These are phyloP conservation scores for Macrolepiota fuliginosa DNA, from an alignment of 768 basidiomycete species.

Conservation along the genomic window DNA sequence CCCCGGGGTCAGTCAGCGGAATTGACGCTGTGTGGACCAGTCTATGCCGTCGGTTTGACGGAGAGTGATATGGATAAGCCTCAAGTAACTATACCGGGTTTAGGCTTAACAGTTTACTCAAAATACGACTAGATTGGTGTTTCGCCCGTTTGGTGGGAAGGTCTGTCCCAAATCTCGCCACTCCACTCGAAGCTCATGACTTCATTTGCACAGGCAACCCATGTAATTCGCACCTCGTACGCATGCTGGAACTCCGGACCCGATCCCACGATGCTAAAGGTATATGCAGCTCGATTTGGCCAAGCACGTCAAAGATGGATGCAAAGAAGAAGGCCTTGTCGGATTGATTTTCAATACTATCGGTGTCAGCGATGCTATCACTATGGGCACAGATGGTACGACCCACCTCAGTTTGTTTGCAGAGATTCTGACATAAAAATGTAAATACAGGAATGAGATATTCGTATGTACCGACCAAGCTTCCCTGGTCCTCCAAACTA, in stretches of 20 bases:
- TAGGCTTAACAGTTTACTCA: slow-evolving; percentile 8
- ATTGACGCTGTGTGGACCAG: slow-evolving; percentile 30
- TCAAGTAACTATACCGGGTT: slow-evolving; percentile 45
- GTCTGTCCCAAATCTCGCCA: slow-evolving; percentile 32
- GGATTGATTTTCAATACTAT: slow-evolving; percentile 85
- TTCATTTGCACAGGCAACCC: slow-evolving; percentile 61
- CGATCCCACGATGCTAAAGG: neutral
- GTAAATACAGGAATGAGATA: slow-evolving; percentile 72
- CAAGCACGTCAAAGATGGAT: slow-evolving; percentile 78
- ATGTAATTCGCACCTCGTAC: slow-evolving; percentile 79
- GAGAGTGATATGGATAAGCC: slow-evolving; percentile 84
- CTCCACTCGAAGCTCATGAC: neutral
- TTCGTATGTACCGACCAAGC: slow-evolving; percentile 51
- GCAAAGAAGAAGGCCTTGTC: slow-evolving; percentile 75
- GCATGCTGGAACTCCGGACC: slow-evolving; percentile 16
- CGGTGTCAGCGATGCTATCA: slow-evolving; percentile 83
- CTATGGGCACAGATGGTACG: slow-evolving; percentile 86
- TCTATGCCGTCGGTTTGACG: slow-evolving; percentile 75
- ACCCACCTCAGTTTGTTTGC: neutral
- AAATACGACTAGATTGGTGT: slow-evolving; percentile 68
- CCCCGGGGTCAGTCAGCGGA: neutral
- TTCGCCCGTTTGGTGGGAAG: slow-evolving; percentile 91
- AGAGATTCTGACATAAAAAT: neutral
- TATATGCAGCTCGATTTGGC: slow-evolving; percentile 70
- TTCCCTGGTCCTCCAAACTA: neutral